Conservation (phyloP, 768 basidiomycete species). For the Pleurotus citrinopileatus region DNA sequence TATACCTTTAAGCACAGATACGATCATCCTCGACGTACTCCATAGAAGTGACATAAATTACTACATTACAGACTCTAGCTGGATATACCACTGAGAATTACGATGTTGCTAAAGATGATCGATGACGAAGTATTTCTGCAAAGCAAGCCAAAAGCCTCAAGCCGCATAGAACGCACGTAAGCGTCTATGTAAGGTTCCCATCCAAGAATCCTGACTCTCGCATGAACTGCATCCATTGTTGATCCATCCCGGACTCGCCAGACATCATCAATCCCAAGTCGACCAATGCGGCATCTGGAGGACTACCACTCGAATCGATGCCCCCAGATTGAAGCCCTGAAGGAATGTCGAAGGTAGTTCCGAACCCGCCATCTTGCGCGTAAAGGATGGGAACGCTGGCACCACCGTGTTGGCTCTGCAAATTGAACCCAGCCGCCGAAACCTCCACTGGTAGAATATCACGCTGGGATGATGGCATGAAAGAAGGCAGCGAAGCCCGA, state of each 20-base stretch:
- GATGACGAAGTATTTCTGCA: background rate
- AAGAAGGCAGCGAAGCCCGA: conserved; percentile 6
- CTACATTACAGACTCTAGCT: too few species aligned
- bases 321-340: background rate
- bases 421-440: background rate
- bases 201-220: conserved; percentile 57
- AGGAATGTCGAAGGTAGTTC: too few species aligned
- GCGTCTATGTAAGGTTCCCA: conserved; percentile 11
- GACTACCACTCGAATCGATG: conserved; percentile 19
- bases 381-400: background rate
- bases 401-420: background rate
- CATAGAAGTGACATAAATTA: too few species aligned
- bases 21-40: too few species aligned
- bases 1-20: too few species aligned
- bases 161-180: background rate
- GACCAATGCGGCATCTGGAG: conserved; percentile 31
- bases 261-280: conserved; percentile 50
- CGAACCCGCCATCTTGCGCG: background rate
- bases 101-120: too few species aligned
- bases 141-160: background rate
- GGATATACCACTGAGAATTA: too few species aligned
- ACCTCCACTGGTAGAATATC: background rate
- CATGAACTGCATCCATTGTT: conserved; percentile 68
- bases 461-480: background rate
- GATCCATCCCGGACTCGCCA: conserved; percentile 60